These are phyloP conservation scores for Trichoderma guizhouense DNA, from an alignment of 2,329 filamentous ascomycete species.

Conservation along the genomic window DNA sequence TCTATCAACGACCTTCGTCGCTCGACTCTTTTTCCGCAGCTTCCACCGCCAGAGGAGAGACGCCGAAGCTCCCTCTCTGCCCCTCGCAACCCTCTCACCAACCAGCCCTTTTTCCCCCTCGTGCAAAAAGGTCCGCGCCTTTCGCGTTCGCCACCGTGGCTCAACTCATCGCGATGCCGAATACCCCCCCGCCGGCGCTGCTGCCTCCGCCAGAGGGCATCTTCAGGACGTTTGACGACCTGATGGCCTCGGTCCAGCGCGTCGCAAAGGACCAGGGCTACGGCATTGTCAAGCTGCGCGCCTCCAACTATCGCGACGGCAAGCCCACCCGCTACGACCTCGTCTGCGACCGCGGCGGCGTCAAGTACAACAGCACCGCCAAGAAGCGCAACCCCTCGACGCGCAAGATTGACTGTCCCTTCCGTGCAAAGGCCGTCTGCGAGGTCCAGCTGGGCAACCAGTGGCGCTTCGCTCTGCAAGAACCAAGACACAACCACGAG, in stretches of 20 bases:
- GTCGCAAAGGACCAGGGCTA: constrained; percentile 61
- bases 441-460: constrained; percentile 61
- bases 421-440: constrained; percentile 61
- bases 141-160: constrained; percentile 32
- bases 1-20: constrained; percentile 9
- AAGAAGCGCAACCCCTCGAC: constrained; percentile 63
- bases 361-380: constrained; percentile 63
- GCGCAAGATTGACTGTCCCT: constrained; percentile 62
- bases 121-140: constrained; percentile 27
- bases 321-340: constrained; percentile 62
- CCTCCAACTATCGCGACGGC: constrained; percentile 61
- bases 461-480: constrained; percentile 62
- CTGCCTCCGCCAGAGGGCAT: constrained; percentile 59
- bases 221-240: constrained; percentile 57
- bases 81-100: constrained; percentile 11
- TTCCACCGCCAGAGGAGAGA: neutral
- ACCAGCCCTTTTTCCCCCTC: constrained; percentile 21
- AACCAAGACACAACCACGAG: constrained; percentile 60
- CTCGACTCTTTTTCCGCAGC: neutral
- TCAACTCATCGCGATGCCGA: constrained; percentile 42
- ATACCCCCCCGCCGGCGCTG: constrained; percentile 46
- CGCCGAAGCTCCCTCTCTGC: neutral
- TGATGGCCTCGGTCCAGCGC: constrained; percentile 55
- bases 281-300: constrained; percentile 59
- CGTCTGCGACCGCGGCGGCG: constrained; percentile 60